A percentile compares a stretch with the other conserved stretches of the same genome.
Conservation (phyloP, 192 early-diverging fungal genomes). For the Spizellomyces sp. region DNA sequence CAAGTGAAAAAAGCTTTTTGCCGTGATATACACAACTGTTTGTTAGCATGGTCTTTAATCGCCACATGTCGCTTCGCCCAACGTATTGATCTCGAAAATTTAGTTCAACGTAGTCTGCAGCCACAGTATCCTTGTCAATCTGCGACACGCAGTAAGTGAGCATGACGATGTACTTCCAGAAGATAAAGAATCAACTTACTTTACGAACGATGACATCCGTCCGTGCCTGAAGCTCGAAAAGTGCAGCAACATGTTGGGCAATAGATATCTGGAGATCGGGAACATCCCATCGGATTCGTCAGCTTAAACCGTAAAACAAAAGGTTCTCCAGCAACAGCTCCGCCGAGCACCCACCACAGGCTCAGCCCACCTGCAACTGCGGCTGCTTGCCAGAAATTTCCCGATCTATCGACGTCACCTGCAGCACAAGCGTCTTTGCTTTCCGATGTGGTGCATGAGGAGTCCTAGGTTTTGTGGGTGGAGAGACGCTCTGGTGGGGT, state of each 20-base stretch:
- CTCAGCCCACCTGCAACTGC: constrained; percentile 56
- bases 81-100: constrained; percentile 90
- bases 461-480: not conserved
- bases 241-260: constrained; percentile 64
- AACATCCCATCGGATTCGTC: too few species aligned
- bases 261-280: constrained; percentile 60
- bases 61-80: constrained; percentile 92
- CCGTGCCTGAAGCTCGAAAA: constrained; percentile 62
- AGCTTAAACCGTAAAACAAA: too few species aligned
- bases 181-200: constrained; percentile 36
- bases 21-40: constrained; percentile 74
- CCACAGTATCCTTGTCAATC: constrained; percentile 67
- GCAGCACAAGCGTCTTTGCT: constrained; percentile 51
- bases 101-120: constrained; percentile 83
- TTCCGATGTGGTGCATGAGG: constrained; percentile 1
- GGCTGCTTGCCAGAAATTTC: constrained; percentile 51
- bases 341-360: not conserved
- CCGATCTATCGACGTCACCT: constrained; percentile 53
- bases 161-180: not conserved
- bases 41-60: constrained; percentile 70
- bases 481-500: not conserved
- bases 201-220: constrained; percentile 65
- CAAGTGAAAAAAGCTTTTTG: constrained; percentile 72
- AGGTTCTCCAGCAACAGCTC: too few species aligned
- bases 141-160: constrained; percentile 22